Evolutionary conservation across 345 rosid genomes (phyloP), one percentile per base, ranked within the genome.

Genomic region (Acer negundo): DNA sequence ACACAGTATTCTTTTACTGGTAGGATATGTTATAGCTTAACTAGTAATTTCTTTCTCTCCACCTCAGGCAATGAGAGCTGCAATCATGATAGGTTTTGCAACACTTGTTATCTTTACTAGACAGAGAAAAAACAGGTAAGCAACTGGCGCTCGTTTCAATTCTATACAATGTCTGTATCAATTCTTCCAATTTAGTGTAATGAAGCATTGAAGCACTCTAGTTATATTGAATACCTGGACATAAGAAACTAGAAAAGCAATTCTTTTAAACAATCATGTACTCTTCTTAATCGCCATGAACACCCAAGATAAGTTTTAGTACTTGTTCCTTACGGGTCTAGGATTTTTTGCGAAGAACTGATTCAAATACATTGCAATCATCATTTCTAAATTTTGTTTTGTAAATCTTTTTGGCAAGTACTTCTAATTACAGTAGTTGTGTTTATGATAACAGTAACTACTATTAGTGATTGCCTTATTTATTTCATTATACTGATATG

Each of bases 81-180:
- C 80, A 58, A 85, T 87, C 82, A 89, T 86, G 85, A 84, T 87
- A n/a, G 91, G 92, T 0, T 91, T 89, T 78, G 92, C 89, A 59
- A 59, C 89, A 42, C 88, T 91, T 66, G 92, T 91, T 83, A 56
- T 89, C 71, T 77, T 89, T 71, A 87, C 92, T 7, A 86, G 92
- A 80, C 84, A 85, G 79, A 77, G 78, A 79, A 84, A 80, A 28
- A 67, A 49, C 83, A 75, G 90, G 92, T 89, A 80, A 69, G 28
- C 62, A 46, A 59, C 46, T 20, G 16, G 46, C 31, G 38, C 10
- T 61, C n/a, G 6, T 35, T 35, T 35, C 38, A 35, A 35, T 35
- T 35, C 6, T 35, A 35, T 35, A 35, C 38, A 35, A 0, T 35
- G 38, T 35, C 1, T 35, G 38, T 35, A 35, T 35, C 6, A 35